Evolutionary conservation across 495 filamentous ascomycete genomes (phyloP).

Genomic region (Penicillium cosmopolitanum): DNA sequence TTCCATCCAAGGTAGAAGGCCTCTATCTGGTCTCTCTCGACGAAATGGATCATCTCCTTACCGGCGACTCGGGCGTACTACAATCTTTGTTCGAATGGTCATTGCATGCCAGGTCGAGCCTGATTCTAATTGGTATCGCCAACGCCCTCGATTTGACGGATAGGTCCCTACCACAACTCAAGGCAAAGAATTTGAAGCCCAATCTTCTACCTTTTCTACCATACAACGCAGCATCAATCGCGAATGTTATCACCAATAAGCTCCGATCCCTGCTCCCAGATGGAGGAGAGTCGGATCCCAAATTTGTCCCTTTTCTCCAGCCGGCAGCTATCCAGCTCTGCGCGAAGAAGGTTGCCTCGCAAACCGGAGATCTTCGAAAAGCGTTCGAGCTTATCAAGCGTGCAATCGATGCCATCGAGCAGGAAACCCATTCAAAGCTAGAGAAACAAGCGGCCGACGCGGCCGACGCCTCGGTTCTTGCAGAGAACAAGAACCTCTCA

Average conservation of each 20-base stretch:
- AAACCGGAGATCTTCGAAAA: conserved; percentile 92
- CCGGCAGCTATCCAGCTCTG: conserved; percentile 91
- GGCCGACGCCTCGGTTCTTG: conserved; percentile 59
- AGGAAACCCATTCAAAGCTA: conserved; percentile 64
- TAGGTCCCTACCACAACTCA: conserved; percentile 90
- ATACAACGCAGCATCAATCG: conserved; percentile 89
- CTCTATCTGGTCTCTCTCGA: conserved; percentile 84
- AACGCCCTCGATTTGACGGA: conserved; percentile 96
- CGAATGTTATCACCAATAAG: conserved; percentile 79
- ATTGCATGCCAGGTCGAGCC: conserved; percentile 71
- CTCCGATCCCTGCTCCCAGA: conserved; percentile 70
- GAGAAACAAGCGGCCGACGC: conserved; percentile 38
- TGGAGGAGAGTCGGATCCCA: conserved; percentile 49
- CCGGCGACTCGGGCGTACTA: conserved; percentile 79
- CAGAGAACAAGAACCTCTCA: conserved; percentile 71
- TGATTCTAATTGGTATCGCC: conserved; percentile 89
- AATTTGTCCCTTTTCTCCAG: conserved; percentile 84
- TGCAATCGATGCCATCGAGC: conserved; percentile 86
- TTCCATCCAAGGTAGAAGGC: conserved; percentile 55
- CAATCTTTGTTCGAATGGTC: conserved; percentile 96
- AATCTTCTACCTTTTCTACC: conserved; percentile 89
- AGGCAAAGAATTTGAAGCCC: conserved; percentile 88
- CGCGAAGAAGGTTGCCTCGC: conserved; percentile 88
- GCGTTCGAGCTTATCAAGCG: conserved; percentile 93
- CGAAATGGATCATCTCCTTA: conserved; percentile 93